Evolutionary conservation across 306 rosid species (phyloP).

Genomic region (Dryas octopetala): DNA sequence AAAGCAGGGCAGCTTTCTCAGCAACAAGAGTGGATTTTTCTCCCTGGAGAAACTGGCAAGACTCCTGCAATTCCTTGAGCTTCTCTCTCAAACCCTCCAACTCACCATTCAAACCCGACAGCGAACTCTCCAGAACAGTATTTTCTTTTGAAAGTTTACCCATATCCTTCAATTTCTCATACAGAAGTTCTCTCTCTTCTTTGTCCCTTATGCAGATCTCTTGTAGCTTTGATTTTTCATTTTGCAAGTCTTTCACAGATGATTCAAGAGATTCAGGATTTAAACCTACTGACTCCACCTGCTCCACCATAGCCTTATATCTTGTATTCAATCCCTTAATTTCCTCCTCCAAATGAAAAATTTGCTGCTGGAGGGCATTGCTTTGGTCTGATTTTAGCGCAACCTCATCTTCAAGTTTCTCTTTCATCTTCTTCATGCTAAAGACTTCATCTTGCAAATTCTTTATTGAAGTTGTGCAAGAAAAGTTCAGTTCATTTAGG

Average conservation of each 20-base stretch:
- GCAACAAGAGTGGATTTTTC: conserved; percentile 69
- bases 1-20: conserved; percentile 71
- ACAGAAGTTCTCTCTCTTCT: conserved; percentile 63
- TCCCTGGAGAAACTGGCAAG: conserved; percentile 65
- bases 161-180: conserved; percentile 62
- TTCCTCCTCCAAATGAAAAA: conserved; percentile 62
- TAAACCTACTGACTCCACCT: conserved; percentile 69
- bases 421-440: conserved; percentile 79
- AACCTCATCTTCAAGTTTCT: conserved; percentile 75
- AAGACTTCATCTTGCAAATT: conserved; percentile 68
- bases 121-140: conserved; percentile 51
- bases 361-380: conserved; percentile 57
- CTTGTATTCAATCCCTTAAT: conserved; percentile 57
- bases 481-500: conserved; percentile 53
- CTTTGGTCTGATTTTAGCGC: conserved; percentile 61
- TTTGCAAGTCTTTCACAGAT: conserved; percentile 68
- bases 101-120: conserved; percentile 63
- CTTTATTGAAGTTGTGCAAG: conserved; percentile 47
- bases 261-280: conserved; percentile 59
- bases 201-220: conserved; percentile 58
- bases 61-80: conserved; percentile 58
- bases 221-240: conserved; percentile 64
- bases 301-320: conserved; percentile 64
- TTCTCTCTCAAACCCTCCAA: conserved; percentile 54
- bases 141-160: conserved; percentile 65